Evolutionary conservation across 202 grass and related monocot species (phyloP).

Genomic region (Musa balbisiana): DNA sequence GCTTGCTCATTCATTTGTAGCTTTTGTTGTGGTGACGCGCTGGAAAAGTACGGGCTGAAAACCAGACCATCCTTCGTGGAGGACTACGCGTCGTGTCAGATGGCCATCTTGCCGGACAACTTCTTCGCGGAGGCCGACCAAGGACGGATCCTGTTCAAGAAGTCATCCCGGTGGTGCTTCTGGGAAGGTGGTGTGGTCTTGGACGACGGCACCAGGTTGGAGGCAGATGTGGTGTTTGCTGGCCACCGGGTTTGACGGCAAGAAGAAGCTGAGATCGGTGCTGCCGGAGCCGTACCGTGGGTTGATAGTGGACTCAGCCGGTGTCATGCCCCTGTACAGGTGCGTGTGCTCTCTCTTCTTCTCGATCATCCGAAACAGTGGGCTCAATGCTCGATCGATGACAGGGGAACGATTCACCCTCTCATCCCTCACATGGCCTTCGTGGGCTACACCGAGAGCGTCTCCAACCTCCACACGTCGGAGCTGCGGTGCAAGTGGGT

Average conservation of each 20-base stretch:
- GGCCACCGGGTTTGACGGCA: conserved; percentile 92
- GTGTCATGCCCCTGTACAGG: conserved; percentile 91
- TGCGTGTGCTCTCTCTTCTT: conserved; percentile 2
- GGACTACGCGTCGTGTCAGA: conserved; percentile 93
- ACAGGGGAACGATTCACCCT: conserved; percentile 80
- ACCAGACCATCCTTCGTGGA: conserved; percentile 79
- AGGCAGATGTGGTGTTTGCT: conserved; percentile 89
- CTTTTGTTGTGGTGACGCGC: neutral
- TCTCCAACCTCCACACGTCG: conserved; percentile 97
- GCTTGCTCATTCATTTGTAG: no score
- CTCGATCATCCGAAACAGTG: no score
- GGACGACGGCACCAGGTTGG: conserved; percentile 50
- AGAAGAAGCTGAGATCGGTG: conserved; percentile 63
- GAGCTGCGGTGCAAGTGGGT: conserved; percentile 93
- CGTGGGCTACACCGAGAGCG: conserved; percentile 95
- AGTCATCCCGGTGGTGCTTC: conserved; percentile 62
- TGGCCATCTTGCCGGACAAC: conserved; percentile 85
- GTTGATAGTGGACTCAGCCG: conserved; percentile 46
- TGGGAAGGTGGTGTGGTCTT: conserved; percentile 63
- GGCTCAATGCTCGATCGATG: no score
- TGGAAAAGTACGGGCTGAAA: conserved; percentile 71
- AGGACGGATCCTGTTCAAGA: conserved; percentile 50
- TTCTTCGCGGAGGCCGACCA: conserved; percentile 84
- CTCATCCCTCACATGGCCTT: conserved; percentile 97
- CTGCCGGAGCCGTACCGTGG: conserved; percentile 55